A percentile compares a stretch with the other conserved stretches of the same genome.
Evolutionary conservation across 164 flowering plant species (phyloP).

Genomic region (Akebia trifoliata): DNA sequence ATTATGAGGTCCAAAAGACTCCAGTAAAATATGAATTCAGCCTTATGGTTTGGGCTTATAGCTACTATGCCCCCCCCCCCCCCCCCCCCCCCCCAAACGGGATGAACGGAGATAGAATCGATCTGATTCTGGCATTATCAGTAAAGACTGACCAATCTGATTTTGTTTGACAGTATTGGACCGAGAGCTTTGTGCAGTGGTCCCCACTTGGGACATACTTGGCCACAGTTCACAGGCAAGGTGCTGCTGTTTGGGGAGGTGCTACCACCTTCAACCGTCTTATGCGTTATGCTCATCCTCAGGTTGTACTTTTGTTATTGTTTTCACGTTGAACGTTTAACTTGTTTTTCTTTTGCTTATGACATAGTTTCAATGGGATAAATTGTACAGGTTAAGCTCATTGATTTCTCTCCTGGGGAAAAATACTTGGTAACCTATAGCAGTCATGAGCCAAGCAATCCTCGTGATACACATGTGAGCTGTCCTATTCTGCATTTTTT

Average conservation of each 20-base stretch:
- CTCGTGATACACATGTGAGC: constrained; percentile 88
- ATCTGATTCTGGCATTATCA: too few species aligned
- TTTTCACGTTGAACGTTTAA: not conserved
- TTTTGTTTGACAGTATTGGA: constrained; percentile 66
- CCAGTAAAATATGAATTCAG: too few species aligned
- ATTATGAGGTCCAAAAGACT: too few species aligned
- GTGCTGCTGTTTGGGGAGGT: constrained; percentile 98
- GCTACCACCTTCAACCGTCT: constrained; percentile 72
- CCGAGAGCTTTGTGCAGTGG: constrained; percentile 98
- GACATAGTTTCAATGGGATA: constrained; percentile 2
- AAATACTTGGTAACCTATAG: constrained; percentile 86
- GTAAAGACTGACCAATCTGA: not conserved
- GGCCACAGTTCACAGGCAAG: constrained; percentile 94
- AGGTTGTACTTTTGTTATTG: constrained; percentile 39
- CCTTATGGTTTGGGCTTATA: too few species aligned
- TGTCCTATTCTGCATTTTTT: not conserved
- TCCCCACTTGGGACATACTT: constrained; percentile 92
- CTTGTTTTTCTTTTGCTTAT: not conserved
- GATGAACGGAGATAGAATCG: too few species aligned
- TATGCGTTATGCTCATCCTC: constrained; percentile 87
- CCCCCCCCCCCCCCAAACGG: too few species aligned
- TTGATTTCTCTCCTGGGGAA: constrained; percentile 97
- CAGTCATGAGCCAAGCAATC: constrained; percentile 98
- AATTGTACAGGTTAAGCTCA: constrained; percentile 74
- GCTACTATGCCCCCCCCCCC: too few species aligned